phyloP scores from a whole-genome alignment of 345 rosid species.

The Brassica incana region DNA sequence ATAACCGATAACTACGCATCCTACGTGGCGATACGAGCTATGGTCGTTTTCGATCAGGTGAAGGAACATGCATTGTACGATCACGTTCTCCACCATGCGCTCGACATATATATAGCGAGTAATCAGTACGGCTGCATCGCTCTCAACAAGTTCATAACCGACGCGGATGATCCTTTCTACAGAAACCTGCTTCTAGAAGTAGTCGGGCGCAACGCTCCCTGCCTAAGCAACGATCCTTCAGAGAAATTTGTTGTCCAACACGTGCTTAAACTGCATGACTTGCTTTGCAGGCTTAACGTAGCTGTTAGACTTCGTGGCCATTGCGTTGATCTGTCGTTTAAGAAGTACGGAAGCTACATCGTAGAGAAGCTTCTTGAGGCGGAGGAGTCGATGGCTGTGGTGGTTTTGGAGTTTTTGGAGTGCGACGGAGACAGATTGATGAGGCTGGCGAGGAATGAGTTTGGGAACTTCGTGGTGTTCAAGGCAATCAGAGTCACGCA shows the following conservation, averaged over 20 bases:
- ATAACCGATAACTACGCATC: background rate
- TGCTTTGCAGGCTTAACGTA: background rate
- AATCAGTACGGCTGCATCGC: background rate
- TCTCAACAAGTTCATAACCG: background rate
- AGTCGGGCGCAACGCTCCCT: conserved; percentile 1
- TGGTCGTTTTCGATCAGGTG: background rate
- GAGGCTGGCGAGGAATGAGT: background rate
- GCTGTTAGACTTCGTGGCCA: background rate
- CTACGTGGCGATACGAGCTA: background rate
- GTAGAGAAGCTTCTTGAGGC: background rate
- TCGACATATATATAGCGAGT: background rate
- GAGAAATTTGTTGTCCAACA: background rate
- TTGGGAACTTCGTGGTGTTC: background rate
- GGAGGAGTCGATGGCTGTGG: background rate
- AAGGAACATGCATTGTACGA: background rate
- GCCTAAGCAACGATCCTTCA: conserved; percentile 3
- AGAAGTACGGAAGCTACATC: background rate
- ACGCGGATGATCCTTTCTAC: background rate
- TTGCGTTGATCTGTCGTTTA: background rate
- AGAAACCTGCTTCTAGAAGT: background rate
- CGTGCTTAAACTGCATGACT: background rate
- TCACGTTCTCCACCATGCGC: background rate
- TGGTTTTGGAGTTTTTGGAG: background rate
- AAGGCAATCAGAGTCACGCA: background rate
- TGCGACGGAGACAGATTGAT: background rate